Evolutionary conservation across 768 basidiomycete species (phyloP).

Genomic region (Rhizopogon vesiculosus): DNA sequence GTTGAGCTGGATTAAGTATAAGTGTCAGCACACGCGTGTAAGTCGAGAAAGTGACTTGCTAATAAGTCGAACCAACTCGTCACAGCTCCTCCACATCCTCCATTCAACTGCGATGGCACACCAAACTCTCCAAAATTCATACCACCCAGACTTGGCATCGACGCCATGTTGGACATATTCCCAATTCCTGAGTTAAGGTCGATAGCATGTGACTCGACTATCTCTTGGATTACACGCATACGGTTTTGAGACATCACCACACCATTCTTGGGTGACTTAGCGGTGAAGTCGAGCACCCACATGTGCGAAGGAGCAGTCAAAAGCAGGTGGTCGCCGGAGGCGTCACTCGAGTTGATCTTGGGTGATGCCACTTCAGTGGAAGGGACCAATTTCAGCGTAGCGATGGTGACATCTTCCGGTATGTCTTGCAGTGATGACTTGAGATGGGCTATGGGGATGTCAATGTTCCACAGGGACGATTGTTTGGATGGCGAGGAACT

Average conservation of each 20-base stretch:
- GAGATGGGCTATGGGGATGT: slow-evolving; percentile 49
- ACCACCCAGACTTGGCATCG: slow-evolving; percentile 19
- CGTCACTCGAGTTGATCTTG: slow-evolving; percentile 7
- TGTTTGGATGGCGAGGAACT: slow-evolving; percentile 17
- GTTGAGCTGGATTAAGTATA: slow-evolving; percentile 45
- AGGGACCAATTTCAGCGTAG: slow-evolving; percentile 42
- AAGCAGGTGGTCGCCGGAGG: slow-evolving; percentile 20
- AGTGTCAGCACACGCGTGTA: neutral
- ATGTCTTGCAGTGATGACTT: slow-evolving; percentile 36
- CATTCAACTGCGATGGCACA: slow-evolving; percentile 18
- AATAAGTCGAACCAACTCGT: slow-evolving; percentile 26
- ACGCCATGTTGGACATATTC: slow-evolving; percentile 19
- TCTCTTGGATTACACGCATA: slow-evolving; percentile 72
- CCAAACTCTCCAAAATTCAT: slow-evolving; percentile 20
- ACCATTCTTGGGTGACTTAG: slow-evolving; percentile 44
- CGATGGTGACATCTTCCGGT: slow-evolving; percentile 49
- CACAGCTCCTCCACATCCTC: slow-evolving; percentile 3
- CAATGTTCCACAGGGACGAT: slow-evolving; percentile 29
- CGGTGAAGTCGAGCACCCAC: slow-evolving; percentile 75
- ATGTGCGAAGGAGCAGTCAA: slow-evolving; percentile 25
- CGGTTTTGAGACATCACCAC: slow-evolving; percentile 70
- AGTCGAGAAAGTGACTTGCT: slow-evolving; percentile 14
- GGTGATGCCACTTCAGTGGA: slow-evolving; percentile 12
- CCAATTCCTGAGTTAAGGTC: slow-evolving; percentile 13
- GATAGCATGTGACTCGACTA: slow-evolving; percentile 29